These are phyloP conservation scores for Neobulgaria alba DNA, from an alignment of 2,329 filamentous ascomycete genomes.

Conservation along the genomic window DNA sequence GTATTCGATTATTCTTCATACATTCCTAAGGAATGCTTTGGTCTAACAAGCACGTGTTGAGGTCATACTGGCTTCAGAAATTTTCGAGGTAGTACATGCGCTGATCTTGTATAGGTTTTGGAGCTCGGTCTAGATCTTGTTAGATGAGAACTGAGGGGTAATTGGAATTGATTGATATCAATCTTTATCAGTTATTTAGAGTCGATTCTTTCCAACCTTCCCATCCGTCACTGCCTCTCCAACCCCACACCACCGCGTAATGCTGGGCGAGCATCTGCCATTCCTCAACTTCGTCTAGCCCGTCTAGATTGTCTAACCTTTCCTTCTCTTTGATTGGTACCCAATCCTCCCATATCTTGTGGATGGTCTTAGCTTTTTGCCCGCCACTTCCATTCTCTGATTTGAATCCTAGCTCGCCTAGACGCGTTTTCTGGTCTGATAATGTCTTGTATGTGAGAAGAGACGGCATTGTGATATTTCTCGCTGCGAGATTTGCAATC, in stretches of 20 bases:
- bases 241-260: conserved; percentile 87
- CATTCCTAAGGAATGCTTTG: too few relatives aligned
- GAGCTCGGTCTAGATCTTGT: too few relatives aligned
- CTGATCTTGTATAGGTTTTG: too few relatives aligned
- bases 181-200: too few relatives aligned
- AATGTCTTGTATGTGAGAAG: conserved; percentile 63
- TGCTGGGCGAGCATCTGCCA: conserved; percentile 81
- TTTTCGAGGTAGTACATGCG: too few relatives aligned
- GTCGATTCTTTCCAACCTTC: conserved; percentile 10
- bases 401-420: conserved; percentile 58
- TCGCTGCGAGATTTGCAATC: conserved; percentile 76
- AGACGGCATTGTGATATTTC: conserved; percentile 79
- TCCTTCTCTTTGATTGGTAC: conserved; percentile 62
- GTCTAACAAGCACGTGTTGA: too few relatives aligned
- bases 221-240: conserved; percentile 35
- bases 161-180: too few relatives aligned
- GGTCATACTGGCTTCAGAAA: too few relatives aligned
- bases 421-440: conserved; percentile 56
- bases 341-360: conserved; percentile 73
- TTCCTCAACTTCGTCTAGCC: conserved; percentile 92
- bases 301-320: conserved; percentile 70
- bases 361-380: conserved; percentile 49
- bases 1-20: too few relatives aligned
- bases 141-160: too few relatives aligned
- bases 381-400: conserved; percentile 30